phyloP scores from a whole-genome alignment of 75 land plant genomes.

The Picea sitchensis region DNA sequence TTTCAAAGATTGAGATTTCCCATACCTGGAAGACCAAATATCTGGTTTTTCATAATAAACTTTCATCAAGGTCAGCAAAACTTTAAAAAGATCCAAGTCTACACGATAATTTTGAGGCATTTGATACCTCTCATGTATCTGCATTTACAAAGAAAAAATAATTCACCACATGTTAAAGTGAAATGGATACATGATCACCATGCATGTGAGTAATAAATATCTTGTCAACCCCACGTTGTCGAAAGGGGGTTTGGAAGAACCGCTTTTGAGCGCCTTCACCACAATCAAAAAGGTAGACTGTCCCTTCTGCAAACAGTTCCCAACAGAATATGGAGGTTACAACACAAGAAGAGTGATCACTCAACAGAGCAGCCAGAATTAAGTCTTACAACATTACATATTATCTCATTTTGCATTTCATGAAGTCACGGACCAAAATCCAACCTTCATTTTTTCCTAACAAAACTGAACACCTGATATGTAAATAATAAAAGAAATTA shows the following conservation, averaged over 20 bases:
- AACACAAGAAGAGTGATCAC: not conserved
- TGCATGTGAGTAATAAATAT: slow-evolving; percentile 57
- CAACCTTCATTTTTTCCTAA: not conserved
- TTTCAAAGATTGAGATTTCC: not conserved
- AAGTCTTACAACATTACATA: not conserved
- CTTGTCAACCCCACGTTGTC: slow-evolving; percentile 22
- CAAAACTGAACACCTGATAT: no score
- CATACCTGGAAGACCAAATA: slow-evolving; percentile 52
- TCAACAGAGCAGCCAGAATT: not conserved
- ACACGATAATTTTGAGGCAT: not conserved
- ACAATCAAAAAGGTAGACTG: slow-evolving; percentile 40
- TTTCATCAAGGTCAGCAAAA: slow-evolving; percentile 5
- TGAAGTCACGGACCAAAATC: not conserved
- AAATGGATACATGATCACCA: slow-evolving; percentile 53
- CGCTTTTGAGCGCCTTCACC: slow-evolving; percentile 49
- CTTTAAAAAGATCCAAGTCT: not conserved
- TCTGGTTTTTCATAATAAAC: slow-evolving; percentile 14
- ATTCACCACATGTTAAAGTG: not conserved
- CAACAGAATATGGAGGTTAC: not conserved
- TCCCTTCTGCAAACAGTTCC: slow-evolving; percentile 17
- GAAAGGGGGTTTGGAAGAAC: slow-evolving; percentile 23
- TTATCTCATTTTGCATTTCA: not conserved
- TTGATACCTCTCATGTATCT: not conserved
- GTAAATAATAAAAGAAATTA: no score
- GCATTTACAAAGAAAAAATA: not conserved